phyloP scores from a whole-genome alignment of 176 grass and related monocot species.

The Bromus sterilis region DNA sequence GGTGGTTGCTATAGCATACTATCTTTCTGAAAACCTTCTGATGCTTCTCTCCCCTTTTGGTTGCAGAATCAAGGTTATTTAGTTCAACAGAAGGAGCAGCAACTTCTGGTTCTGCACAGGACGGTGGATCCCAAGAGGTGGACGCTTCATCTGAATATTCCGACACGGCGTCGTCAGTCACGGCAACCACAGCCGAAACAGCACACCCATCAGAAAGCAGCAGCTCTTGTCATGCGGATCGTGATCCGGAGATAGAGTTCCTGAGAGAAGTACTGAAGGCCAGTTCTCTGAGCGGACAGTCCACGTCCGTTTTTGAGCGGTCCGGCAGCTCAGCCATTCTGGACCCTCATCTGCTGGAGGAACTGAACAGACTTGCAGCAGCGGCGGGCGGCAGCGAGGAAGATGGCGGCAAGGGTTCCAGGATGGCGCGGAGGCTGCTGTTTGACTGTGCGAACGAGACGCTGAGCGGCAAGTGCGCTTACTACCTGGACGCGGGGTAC shows the following conservation, averaged over 20 bases:
- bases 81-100: constrained; percentile 25
- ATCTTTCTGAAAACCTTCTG: background rate
- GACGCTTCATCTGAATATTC: constrained; percentile 46
- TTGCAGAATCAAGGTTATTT: constrained; percentile 50
- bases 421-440: constrained; percentile 46
- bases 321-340: constrained; percentile 20
- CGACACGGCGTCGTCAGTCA: constrained; percentile 55
- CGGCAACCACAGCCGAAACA: constrained; percentile 29
- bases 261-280: constrained; percentile 58
- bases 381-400: background rate
- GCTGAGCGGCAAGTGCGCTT: constrained; percentile 44
- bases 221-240: constrained; percentile 25
- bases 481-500: constrained; percentile 65
- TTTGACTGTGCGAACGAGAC: constrained; percentile 63
- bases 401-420: constrained; percentile 27
- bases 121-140: constrained; percentile 35
- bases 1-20: background rate
- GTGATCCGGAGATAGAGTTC: constrained; percentile 50
- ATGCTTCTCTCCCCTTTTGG: constrained; percentile 3
- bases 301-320: constrained; percentile 23
- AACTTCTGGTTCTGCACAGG: constrained; percentile 28
- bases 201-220: constrained; percentile 50
- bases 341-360: constrained; percentile 38
- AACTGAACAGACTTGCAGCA: constrained; percentile 13
- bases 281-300: background rate